A percentile compares a stretch with the other conserved stretches of the same genome.
Conservation (phyloP, 1,139 yeast species). For the Meyerozyma smithsonii region DNA sequence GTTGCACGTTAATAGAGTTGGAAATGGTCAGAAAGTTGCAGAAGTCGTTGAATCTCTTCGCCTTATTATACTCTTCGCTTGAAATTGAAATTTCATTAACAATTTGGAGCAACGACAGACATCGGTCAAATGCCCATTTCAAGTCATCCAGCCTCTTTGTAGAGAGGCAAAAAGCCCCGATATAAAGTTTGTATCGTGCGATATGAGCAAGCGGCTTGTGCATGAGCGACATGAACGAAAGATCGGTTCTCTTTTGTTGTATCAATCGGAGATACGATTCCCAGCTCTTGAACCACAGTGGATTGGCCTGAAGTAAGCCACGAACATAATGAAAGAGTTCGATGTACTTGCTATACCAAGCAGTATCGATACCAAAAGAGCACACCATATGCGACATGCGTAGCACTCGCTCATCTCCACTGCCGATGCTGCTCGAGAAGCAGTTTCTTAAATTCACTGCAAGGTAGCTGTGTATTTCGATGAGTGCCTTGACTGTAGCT, state of each 20-base stretch:
- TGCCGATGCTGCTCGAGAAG: slow-evolving; percentile 27
- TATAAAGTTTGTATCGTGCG: slow-evolving; percentile 45
- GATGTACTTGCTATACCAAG: slow-evolving; percentile 4
- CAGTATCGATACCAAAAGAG: slow-evolving; percentile 8
- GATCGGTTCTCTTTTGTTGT: slow-evolving; percentile 37
- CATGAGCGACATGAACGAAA: slow-evolving; percentile 46
- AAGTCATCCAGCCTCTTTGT: slow-evolving; percentile 3
- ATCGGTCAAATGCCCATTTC: slow-evolving; percentile 6
- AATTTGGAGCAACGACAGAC: slow-evolving; percentile 14
- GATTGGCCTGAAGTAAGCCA: background rate
- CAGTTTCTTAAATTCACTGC: slow-evolving; percentile 21
- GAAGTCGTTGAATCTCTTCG: slow-evolving; percentile 8
- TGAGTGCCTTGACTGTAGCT: slow-evolving; percentile 17
- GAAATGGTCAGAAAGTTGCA: slow-evolving; percentile 12
- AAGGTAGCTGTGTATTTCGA: slow-evolving; percentile 23
- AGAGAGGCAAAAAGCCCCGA: slow-evolving; percentile 35
- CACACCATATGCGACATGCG: slow-evolving; percentile 20
- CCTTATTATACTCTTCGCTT: slow-evolving; percentile 10
- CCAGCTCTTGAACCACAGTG: slow-evolving; percentile 28
- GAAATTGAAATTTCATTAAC: slow-evolving; percentile 23
- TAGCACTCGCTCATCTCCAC: slow-evolving; percentile 37
- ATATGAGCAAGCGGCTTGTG: slow-evolving; percentile 53
- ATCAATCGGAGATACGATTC: slow-evolving; percentile 39
- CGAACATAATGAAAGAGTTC: background rate
- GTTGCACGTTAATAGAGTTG: slow-evolving; percentile 17